phyloP scores from a whole-genome alignment of 345 rosid species.

The Populus pruinosa region DNA sequence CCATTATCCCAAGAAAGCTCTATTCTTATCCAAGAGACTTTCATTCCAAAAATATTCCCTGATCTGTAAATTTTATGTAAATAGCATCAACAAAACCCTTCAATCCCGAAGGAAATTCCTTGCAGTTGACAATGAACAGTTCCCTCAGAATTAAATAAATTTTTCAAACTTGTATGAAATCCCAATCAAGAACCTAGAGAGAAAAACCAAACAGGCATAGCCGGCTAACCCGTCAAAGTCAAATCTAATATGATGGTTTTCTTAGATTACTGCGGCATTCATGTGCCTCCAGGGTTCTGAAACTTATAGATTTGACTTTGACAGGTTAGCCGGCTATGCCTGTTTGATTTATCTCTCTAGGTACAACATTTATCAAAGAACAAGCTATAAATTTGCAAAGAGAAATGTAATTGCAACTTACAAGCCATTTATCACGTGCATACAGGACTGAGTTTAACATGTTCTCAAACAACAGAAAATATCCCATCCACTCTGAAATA shows the following conservation, averaged over 20 bases:
- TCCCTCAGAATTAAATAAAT: background rate
- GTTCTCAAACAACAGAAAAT: slow-evolving; percentile 90
- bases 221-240: too few relatives aligned
- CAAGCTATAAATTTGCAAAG: background rate
- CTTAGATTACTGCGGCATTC: too few relatives aligned
- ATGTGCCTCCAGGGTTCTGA: too few relatives aligned
- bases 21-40: background rate
- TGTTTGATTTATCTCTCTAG: too few relatives aligned
- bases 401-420: slow-evolving; percentile 39
- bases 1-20: background rate
- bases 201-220: too few relatives aligned
- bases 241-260: background rate
- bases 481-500: slow-evolving; percentile 99
- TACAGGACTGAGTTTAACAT: slow-evolving; percentile 88
- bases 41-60: background rate
- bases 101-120: background rate
- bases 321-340: too few relatives aligned
- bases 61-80: background rate
- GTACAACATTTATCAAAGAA: background rate
- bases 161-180: background rate
- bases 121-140: background rate
- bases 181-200: background rate
- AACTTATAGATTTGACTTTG: too few relatives aligned
- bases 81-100: background rate
- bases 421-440: slow-evolving; percentile 98